Percentiles rank a stretch among this genome's conserved stretches.
These are phyloP conservation scores for Teratosphaeria nubilosa DNA, from an alignment of 2,329 filamentous ascomycete genomes.

Conservation along the genomic window DNA sequence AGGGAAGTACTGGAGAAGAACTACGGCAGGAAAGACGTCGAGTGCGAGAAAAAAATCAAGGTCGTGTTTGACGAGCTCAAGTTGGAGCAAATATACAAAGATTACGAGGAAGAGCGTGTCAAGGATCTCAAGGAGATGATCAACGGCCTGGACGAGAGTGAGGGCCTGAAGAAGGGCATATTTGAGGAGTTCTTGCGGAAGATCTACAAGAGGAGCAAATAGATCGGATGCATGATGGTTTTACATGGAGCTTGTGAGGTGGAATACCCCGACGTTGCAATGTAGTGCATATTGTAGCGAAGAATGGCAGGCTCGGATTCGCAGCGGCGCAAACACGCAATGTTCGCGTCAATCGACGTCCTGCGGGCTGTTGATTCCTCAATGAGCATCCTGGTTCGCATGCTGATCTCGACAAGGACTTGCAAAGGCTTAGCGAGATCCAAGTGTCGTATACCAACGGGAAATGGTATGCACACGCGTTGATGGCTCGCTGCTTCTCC, in stretches of 20 bases:
- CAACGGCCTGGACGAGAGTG: constrained; percentile 67
- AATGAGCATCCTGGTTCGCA: too few species aligned
- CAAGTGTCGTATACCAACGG: too few species aligned
- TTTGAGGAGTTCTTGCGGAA: constrained; percentile 87
- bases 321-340: not conserved
- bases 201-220: constrained; percentile 98
- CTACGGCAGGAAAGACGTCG: constrained; percentile 84
- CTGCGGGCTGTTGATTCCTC: too few species aligned
- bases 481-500: too few species aligned
- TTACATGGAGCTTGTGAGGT: not conserved
- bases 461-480: too few species aligned
- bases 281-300: not conserved
- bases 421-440: too few species aligned
- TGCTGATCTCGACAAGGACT: too few species aligned
- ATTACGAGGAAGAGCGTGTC: constrained; percentile 83
- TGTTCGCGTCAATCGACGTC: too few species aligned
- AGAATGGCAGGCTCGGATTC: not conserved
- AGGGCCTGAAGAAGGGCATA: constrained; percentile 80
- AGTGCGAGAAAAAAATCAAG: constrained; percentile 78
- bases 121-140: constrained; percentile 69
- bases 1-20: constrained; percentile 78
- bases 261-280: too few species aligned
- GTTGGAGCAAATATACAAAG: constrained; percentile 71
- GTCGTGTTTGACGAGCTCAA: constrained; percentile 76
- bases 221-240: not conserved